Percentiles rank a stretch among this genome's conserved stretches.
These are phyloP conservation scores for Paradendryphiella salina DNA, from an alignment of 2,329 filamentous ascomycete species.

Conservation along the genomic window DNA sequence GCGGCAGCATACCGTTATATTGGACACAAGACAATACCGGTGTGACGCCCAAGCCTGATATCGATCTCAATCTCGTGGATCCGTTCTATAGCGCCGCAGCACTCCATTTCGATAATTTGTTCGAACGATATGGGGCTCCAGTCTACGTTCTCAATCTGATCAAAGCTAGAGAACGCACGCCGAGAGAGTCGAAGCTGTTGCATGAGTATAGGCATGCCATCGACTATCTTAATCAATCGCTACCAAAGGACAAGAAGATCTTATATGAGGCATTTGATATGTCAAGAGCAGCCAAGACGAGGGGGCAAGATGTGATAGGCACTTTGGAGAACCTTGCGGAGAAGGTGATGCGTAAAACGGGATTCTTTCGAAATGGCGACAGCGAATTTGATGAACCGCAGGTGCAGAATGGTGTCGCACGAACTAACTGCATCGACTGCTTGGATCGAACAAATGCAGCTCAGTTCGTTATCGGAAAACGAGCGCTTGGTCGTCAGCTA, in stretches of 20 bases:
- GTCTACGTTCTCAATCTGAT: slow-evolving; percentile 91
- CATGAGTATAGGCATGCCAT: slow-evolving; percentile 86
- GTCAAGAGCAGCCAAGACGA: slow-evolving; percentile 88
- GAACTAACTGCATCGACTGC: slow-evolving; percentile 98
- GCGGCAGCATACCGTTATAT: slow-evolving; percentile 93
- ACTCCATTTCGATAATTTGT: slow-evolving; percentile 92
- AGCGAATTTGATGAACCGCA: slow-evolving; percentile 65
- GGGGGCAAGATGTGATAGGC: slow-evolving; percentile 91
- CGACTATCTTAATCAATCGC: slow-evolving; percentile 89
- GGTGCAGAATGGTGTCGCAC: slow-evolving; percentile 87
- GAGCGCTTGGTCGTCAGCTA: slow-evolving; percentile 87
- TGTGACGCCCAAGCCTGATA: slow-evolving; percentile 93
- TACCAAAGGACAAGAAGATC: slow-evolving; percentile 82
- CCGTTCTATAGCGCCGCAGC: slow-evolving; percentile 94
- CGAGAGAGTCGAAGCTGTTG: slow-evolving; percentile 87
- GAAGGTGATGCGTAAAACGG: slow-evolving; percentile 79
- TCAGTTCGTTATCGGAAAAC: slow-evolving; percentile 96
- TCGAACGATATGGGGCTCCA: slow-evolving; percentile 88
- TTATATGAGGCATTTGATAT: slow-evolving; percentile 97
- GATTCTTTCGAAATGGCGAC: slow-evolving; percentile 94
- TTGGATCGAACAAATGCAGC: slow-evolving; percentile 96
- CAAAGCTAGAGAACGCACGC: slow-evolving; percentile 79
- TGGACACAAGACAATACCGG: slow-evolving; percentile 97
- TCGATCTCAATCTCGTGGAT: slow-evolving; percentile 92
- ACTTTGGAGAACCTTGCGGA: slow-evolving; percentile 89